Evolutionary conservation across 192 early-diverging fungal genomes (phyloP).

Genomic region (Coemansia sp.): DNA sequence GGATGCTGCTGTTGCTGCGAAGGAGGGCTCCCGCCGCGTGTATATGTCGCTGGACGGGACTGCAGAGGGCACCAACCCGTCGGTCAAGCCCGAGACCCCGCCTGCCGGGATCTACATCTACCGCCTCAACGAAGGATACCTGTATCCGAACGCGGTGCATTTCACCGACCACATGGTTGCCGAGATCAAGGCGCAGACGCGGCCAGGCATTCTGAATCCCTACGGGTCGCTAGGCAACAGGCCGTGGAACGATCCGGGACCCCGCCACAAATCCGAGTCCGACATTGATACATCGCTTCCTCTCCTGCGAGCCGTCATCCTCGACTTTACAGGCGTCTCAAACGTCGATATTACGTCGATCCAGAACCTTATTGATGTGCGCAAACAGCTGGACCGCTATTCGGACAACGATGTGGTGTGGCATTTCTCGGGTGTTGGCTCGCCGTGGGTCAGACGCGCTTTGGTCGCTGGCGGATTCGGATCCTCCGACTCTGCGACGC

Average conservation of each 20-base stretch:
- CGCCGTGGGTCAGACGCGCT: conserved; percentile 39
- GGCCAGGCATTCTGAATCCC: conserved; percentile 47
- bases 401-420: conserved; percentile 53
- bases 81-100: conserved; percentile 26
- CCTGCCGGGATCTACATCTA: conserved; percentile 48
- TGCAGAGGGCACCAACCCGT: conserved; percentile 38
- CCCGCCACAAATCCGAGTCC: conserved; percentile 46
- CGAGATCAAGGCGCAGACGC: conserved; percentile 51
- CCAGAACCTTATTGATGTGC: conserved; percentile 69
- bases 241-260: conserved; percentile 60
- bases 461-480: conserved; percentile 52
- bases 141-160: conserved; percentile 54
- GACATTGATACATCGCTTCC: conserved; percentile 51
- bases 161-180: conserved; percentile 56
- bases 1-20: background rate
- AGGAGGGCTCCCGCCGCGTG: conserved; percentile 52
- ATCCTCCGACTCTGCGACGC: conserved; percentile 15
- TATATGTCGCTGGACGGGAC: conserved; percentile 66
- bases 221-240: conserved; percentile 51
- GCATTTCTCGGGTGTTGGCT: conserved; percentile 57
- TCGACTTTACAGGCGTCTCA: conserved; percentile 81
- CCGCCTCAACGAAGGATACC: conserved; percentile 48
- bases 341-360: conserved; percentile 78
- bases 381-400: conserved; percentile 58
- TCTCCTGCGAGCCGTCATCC: conserved; percentile 66